Percentiles rank a stretch among this genome's conserved stretches.
These are phyloP conservation scores for Chlorella sp. DNA, from an alignment of 139 green algal species.

Conservation along the genomic window DNA sequence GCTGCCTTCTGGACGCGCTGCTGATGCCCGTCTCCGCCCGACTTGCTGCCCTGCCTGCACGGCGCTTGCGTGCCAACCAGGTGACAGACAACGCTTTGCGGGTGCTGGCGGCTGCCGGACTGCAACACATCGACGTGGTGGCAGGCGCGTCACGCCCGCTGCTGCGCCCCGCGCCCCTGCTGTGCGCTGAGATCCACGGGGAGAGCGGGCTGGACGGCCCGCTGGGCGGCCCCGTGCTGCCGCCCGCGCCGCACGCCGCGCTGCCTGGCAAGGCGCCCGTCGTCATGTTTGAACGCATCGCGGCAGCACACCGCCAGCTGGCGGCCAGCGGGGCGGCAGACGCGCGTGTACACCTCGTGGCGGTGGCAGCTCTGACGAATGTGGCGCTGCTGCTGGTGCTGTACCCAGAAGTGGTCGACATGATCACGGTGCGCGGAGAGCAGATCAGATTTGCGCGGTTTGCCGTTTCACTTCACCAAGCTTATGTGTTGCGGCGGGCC, in stretches of 20 bases:
- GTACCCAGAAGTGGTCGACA: slow-evolving; percentile 79
- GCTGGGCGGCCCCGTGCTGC: slow-evolving; percentile 36
- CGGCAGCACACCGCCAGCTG: background rate
- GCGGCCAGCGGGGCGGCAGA: background rate
- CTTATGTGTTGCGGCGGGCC: no score
- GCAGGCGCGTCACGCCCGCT: slow-evolving; percentile 78
- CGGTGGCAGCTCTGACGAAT: slow-evolving; percentile 93
- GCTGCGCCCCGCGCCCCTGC: slow-evolving; percentile 61
- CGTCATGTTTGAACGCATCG: slow-evolving; percentile 78
- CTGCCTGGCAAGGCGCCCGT: slow-evolving; percentile 68
- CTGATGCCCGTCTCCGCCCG: background rate
- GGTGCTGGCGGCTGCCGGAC: slow-evolving; percentile 71
- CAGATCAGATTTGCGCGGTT: slow-evolving; percentile 61
- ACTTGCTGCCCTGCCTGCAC: background rate
- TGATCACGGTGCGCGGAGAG: slow-evolving; percentile 69
- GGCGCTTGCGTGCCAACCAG: background rate
- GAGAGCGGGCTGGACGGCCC: slow-evolving; percentile 74
- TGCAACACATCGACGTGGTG: slow-evolving; percentile 82
- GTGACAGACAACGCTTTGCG: slow-evolving; percentile 84
- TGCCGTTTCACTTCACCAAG: no score
- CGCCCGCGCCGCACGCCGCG: slow-evolving; percentile 18
- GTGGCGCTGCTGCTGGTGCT: slow-evolving; percentile 86
- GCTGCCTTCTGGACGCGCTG: background rate
- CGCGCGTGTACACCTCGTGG: slow-evolving; percentile 72
- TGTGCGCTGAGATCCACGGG: slow-evolving; percentile 96